A percentile compares a stretch with the other conserved stretches of the same genome.
phyloP scores from a whole-genome alignment of 805 yeast species.

The Teunomyces panamensis region DNA sequence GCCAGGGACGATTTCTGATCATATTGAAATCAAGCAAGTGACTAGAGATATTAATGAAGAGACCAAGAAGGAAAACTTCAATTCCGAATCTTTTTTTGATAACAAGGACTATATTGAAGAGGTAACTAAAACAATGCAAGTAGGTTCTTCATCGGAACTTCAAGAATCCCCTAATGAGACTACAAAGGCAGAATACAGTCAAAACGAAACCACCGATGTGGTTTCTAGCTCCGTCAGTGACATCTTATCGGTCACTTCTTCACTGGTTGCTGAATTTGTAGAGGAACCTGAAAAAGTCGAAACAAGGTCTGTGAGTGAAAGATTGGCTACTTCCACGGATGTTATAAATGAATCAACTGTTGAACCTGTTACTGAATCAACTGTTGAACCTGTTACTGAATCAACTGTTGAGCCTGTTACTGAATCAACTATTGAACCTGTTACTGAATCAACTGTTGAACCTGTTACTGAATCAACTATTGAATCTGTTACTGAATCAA shows the following conservation, averaged over 20 bases:
- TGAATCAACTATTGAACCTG: neutral
- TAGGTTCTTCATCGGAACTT: neutral
- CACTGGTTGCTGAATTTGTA: neutral
- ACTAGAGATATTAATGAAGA: constrained; percentile 15
- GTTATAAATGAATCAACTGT: neutral
- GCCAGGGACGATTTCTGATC: constrained; percentile 5
- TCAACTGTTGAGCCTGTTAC: neutral
- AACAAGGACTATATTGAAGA: constrained; percentile 1
- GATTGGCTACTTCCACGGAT: neutral
- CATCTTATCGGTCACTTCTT: neutral
- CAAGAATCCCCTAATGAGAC: neutral
- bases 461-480: neutral
- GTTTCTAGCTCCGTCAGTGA: too few species aligned
- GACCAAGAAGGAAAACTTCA: constrained; percentile 13
- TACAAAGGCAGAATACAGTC: neutral
- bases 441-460: neutral
- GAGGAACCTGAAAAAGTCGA: constrained; percentile 1
- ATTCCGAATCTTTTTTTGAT: constrained; percentile 13
- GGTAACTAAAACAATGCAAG: constrained; percentile 3
- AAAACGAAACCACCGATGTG: too few species aligned
- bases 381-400: neutral
- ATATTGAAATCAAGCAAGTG: constrained; percentile 11
- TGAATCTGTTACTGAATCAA: neutral
- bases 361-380: neutral
- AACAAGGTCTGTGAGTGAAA: neutral